A percentile compares a stretch with the other conserved stretches of the same genome.
Conservation (phyloP, 306 rosid genomes). For the Potentilla sterilis region DNA sequence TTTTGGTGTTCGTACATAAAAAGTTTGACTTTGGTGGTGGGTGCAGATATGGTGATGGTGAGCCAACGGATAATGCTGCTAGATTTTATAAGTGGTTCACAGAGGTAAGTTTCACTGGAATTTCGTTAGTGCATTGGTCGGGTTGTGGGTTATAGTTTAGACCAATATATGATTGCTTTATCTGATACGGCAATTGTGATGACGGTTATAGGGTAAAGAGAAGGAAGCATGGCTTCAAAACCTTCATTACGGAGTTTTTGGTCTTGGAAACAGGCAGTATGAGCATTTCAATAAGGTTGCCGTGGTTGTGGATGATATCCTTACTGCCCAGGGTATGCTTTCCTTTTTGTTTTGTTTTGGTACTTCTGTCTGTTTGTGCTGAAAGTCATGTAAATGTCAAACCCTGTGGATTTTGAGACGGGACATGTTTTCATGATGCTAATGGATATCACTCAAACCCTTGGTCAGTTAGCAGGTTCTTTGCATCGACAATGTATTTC, state of each 20-base stretch:
- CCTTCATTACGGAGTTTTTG: constrained; percentile 88
- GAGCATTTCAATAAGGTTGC: constrained; percentile 99
- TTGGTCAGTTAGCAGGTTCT: not conserved
- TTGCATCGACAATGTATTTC: not conserved
- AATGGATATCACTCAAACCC: not conserved
- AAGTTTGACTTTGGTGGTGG: constrained; percentile 20
- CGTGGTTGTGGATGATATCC: constrained; percentile 56
- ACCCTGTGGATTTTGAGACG: not conserved
- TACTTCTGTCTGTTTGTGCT: not conserved
- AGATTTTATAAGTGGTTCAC: constrained; percentile 91
- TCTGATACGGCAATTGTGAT: not conserved
- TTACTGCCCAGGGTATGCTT: constrained; percentile 66
- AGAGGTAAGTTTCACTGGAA: constrained; percentile 49
- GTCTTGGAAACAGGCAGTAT: constrained; percentile 96
- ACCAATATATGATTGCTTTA: not conserved
- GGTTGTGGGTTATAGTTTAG: not conserved
- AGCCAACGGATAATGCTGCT: constrained; percentile 97
- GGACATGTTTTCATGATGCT: not conserved
- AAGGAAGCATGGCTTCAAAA: constrained; percentile 74
- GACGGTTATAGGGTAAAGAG: constrained; percentile 64
- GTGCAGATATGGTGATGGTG: constrained; percentile 98
- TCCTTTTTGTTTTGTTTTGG: not conserved
- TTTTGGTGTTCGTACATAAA: constrained; percentile 1
- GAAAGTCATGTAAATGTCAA: not conserved
- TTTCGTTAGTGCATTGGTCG: not conserved